Base-by-base conservation (phyloP, 768 basidiomycete species). In the Clitopilus hobsonii region DNA sequence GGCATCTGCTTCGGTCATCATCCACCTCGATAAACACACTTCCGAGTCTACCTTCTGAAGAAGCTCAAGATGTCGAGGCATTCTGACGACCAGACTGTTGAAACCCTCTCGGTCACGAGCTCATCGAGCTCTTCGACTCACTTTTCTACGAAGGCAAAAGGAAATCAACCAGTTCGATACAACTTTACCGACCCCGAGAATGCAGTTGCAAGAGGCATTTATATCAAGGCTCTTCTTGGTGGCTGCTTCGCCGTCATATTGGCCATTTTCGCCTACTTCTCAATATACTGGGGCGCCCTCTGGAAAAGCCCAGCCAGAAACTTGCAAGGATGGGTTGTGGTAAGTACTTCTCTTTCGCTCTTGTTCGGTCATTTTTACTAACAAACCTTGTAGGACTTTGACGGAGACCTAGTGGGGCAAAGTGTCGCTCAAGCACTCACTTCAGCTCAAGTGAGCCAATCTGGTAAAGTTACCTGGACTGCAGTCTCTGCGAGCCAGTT, bases 251-350 rank as follows among this genome's bases (percentile, higher is more conserved):
- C 55, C 18, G 49, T 65, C 16, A 13, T 58, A 25, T 13, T 65
- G 1, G 63, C 73, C 16, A 74, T 83, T 23, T 71, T 78, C 51
- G 65, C 61, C 0, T 67, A 81, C 11, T 61, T 82, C 56, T 62
- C 78, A 3, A 80, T 83, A 38, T 84, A 79, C 58, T 83, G 82
- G 83, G 68, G 68, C n/a, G 62, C 79, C 22, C 64, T 80, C 5
- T 78, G 79, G 65, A 70, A 70, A 48, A 67, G 69, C 16, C 68
- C 58, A 29, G 73, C 49, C 5, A 67, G 71, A 54, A 71, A 76
- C 5, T 58, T 84, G 16, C 63, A 73, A 13, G 81, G 79, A 1
- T 83, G 72, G 69, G 69, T 84, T 2, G 77, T 84, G 27, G 81
- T 83, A 52, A 53, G 79, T 30, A 20, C n/a, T 45, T 45, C 4